Conservation (phyloP, 129 eudicot genomes). For the sunflower (Helianthus annuus) region DNA sequence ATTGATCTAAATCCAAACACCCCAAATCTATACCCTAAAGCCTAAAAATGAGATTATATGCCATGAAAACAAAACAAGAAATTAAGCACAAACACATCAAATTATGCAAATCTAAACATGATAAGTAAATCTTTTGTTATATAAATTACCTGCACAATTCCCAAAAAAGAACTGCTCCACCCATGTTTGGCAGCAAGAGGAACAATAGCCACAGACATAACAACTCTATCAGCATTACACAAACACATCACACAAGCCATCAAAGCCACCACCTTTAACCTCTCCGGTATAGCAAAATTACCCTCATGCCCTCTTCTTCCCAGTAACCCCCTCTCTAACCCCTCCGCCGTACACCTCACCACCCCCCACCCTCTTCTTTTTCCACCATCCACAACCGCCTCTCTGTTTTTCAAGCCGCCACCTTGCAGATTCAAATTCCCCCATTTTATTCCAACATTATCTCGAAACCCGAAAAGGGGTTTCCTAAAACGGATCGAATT, state of each 20-base stretch:
- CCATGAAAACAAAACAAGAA: not conserved
- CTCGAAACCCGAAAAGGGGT: conserved; percentile 39
- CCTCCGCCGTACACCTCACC: conserved; percentile 80
- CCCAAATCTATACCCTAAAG: not conserved
- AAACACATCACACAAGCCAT: conserved; percentile 88
- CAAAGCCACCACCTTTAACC: conserved; percentile 86
- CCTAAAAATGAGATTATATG: not conserved
- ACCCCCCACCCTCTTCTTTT: conserved; percentile 23
- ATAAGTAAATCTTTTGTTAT: not conserved
- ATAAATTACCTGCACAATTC: conserved; percentile 78
- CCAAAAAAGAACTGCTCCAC: conserved; percentile 89
- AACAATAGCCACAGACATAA: conserved; percentile 94
- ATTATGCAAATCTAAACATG: not conserved
- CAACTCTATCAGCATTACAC: conserved; percentile 96
- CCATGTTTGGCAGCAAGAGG: conserved; percentile 88
- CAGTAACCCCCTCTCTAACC: conserved; percentile 57
- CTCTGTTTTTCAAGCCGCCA: conserved; percentile 25
- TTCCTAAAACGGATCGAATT: conserved; percentile 34
- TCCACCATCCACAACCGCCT: conserved; percentile 22
- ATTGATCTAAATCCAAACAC: conserved; percentile 5
- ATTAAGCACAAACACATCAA: not conserved
- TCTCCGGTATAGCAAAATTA: conserved; percentile 53
- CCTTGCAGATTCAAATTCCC: conserved; percentile 33
- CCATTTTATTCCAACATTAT: conserved; percentile 26
- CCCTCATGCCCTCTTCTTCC: conserved; percentile 51